Percentiles rank a stretch among this genome's conserved stretches.
Conservation (phyloP, 179 eudicot genomes). For the Actinidia polygama region DNA sequence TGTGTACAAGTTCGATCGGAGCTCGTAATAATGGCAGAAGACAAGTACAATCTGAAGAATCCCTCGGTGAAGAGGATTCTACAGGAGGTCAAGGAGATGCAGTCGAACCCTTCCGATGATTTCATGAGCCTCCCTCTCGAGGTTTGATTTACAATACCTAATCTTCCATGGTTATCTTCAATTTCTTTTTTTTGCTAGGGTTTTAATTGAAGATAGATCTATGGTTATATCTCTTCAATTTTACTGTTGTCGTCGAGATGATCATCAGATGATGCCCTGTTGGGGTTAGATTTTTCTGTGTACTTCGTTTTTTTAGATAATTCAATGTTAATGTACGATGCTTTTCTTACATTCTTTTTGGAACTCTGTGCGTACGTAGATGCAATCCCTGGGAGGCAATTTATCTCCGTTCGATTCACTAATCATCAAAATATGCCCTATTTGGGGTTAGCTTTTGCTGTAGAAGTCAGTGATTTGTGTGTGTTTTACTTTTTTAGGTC, state of each 20-base stretch:
- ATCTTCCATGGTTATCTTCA: not conserved
- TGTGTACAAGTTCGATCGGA: not conserved
- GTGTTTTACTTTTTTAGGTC: not conserved
- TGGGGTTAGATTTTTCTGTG: no score
- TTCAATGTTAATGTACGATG: no score
- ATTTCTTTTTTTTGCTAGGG: not conserved
- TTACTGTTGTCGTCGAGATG: not conserved
- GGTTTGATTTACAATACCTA: constrained; percentile 37
- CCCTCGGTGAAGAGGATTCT: constrained; percentile 95
- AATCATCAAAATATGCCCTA: no score
- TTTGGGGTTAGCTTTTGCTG: no score
- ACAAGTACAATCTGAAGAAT: constrained; percentile 84
- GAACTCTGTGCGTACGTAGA: no score
- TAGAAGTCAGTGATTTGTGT: not conserved
- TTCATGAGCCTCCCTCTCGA: constrained; percentile 97
- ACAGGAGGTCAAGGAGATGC: constrained; percentile 98
- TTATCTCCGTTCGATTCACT: no score
- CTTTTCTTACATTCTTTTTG: no score
- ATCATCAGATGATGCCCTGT: no score
- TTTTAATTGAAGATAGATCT: constrained; percentile 7
- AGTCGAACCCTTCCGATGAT: constrained; percentile 91
- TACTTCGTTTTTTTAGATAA: no score
- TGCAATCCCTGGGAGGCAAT: no score
- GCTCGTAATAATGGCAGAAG: constrained; percentile 47
- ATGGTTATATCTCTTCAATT: not conserved